These are phyloP conservation scores for Lentinula sp. DNA, from an alignment of 768 basidiomycete genomes.

Conservation along the genomic window DNA sequence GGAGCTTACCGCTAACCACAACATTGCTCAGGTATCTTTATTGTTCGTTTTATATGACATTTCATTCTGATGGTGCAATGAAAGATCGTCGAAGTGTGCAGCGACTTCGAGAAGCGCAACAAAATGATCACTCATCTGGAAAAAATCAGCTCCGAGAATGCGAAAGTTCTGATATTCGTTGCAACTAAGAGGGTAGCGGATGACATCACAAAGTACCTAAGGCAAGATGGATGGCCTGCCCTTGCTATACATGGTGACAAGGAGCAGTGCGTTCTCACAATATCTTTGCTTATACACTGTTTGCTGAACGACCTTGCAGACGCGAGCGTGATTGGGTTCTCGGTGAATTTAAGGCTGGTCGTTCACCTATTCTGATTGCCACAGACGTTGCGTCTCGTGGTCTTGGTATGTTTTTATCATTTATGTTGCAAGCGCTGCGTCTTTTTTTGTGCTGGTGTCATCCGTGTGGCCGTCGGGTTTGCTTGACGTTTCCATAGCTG, in stretches of 20 bases:
- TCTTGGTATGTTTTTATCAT: conserved; percentile 79
- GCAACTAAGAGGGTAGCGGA: conserved; percentile 97
- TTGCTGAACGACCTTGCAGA: conserved; percentile 29
- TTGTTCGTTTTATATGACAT: background rate
- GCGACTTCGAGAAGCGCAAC: conserved; percentile 94
- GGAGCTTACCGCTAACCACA: conserved; percentile 98
- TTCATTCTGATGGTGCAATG: background rate
- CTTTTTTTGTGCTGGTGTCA: background rate
- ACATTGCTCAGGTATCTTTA: conserved; percentile 65
- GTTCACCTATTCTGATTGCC: conserved; percentile 96
- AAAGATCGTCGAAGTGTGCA: conserved; percentile 84
- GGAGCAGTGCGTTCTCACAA: conserved; percentile 69
- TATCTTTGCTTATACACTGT: background rate
- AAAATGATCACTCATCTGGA: conserved; percentile 97
- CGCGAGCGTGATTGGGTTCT: conserved; percentile 99
- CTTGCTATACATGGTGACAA: conserved; percentile 99
- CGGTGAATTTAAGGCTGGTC: conserved; percentile 95
- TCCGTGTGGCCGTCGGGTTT: background rate
- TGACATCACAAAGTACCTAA: conserved; percentile 95
- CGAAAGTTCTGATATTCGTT: conserved; percentile 98
- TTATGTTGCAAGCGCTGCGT: conserved; percentile 39
- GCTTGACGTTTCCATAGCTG: conserved; percentile 7
- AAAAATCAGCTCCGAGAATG: conserved; percentile 93
- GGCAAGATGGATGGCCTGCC: conserved; percentile 99
- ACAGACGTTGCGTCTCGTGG: conserved; percentile 99